Conservation (phyloP, 495 filamentous ascomycete species). For the Aspergillus sparsus region DNA sequence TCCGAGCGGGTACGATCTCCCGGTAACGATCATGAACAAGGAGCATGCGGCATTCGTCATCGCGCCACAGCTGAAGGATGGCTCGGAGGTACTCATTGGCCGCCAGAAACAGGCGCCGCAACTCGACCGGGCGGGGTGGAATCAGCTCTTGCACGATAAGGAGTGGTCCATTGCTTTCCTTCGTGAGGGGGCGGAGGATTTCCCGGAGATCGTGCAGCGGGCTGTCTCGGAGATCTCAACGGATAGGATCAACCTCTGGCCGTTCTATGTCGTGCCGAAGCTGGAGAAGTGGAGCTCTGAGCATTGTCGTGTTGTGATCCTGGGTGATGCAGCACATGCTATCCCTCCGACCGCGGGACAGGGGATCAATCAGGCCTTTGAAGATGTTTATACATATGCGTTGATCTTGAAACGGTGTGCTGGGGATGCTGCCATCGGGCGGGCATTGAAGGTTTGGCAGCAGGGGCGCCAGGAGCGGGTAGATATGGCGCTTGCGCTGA, state of each 20-base stretch:
- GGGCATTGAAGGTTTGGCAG: too few relatives aligned
- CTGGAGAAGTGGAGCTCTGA: slow-evolving; percentile 41
- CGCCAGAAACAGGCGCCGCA: slow-evolving; percentile 36
- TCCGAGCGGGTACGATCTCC: too few relatives aligned
- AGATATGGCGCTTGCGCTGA: too few relatives aligned
- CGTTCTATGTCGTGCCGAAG: slow-evolving; percentile 43
- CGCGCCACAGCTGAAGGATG: slow-evolving; percentile 47
- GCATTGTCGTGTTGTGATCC: slow-evolving; percentile 35
- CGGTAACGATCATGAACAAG: slow-evolving; percentile 40
- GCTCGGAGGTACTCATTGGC: slow-evolving; percentile 47
- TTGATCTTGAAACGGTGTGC: too few relatives aligned
- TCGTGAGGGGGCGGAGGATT: slow-evolving; percentile 28
- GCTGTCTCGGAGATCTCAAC: slow-evolving; percentile 33
- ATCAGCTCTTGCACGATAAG: slow-evolving; percentile 34
- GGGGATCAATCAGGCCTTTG: slow-evolving; percentile 45
- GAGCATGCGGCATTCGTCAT: slow-evolving; percentile 48
- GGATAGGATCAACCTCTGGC: slow-evolving; percentile 40
- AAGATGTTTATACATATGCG: slow-evolving; percentile 39
- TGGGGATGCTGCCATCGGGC: slow-evolving; percentile 5
- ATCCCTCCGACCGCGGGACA: slow-evolving; percentile 49
- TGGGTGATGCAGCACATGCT: slow-evolving; percentile 52
- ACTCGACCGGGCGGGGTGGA: slow-evolving; percentile 40
- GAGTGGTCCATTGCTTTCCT: slow-evolving; percentile 38
- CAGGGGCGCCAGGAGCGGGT: too few relatives aligned
- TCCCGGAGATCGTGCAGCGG: slow-evolving; percentile 37